These are phyloP conservation scores for Handroanthus guayacan DNA, from an alignment of 257 asterid species.

Conservation along the genomic window DNA sequence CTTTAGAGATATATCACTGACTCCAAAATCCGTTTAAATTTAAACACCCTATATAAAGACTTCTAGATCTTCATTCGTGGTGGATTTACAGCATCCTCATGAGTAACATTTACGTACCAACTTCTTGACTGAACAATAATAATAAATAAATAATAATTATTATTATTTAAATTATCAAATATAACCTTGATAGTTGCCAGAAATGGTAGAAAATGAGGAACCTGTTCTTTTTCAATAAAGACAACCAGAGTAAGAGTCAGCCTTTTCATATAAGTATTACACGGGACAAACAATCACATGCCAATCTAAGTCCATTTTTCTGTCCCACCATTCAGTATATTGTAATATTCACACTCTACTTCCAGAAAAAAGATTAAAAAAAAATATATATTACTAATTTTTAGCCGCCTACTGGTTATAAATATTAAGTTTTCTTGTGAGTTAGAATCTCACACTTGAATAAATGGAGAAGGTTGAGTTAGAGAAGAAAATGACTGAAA, in stretches of 20 bases:
- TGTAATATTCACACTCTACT: neutral
- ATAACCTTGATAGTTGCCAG: neutral
- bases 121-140: neutral
- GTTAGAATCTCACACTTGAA: slow-evolving; percentile 25
- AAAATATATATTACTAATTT: neutral
- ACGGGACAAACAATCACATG: slow-evolving; percentile 51
- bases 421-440: slow-evolving; percentile 23
- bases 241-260: neutral
- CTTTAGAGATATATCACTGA: no score
- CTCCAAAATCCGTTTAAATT: no score
- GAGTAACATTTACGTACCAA: neutral
- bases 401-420: slow-evolving; percentile 36
- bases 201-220: slow-evolving; percentile 3
- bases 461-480: slow-evolving; percentile 43
- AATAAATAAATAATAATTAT: neutral
- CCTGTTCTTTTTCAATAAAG: neutral
- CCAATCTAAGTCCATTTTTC: slow-evolving; percentile 18
- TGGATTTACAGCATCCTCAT: no score
- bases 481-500: slow-evolving; percentile 45
- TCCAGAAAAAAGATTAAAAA: neutral
- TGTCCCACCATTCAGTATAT: slow-evolving; percentile 37
- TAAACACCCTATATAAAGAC: no score
- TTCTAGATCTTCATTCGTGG: no score
- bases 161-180: neutral
- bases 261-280: neutral